phyloP scores from a whole-genome alignment of 768 basidiomycete genomes.

The Pleurotus platypus region DNA sequence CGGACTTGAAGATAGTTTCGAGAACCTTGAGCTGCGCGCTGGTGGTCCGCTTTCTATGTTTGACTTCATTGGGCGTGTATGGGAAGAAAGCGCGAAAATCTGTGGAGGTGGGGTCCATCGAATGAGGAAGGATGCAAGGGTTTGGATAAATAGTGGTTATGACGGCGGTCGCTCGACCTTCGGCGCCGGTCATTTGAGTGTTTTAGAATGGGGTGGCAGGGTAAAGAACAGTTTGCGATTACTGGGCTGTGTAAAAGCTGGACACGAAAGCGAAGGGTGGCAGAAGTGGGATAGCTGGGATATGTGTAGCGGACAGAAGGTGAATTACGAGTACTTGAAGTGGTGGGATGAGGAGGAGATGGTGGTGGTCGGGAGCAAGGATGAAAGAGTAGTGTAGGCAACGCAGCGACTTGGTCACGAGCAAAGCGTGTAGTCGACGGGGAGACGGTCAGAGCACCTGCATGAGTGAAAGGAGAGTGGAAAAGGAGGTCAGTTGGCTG shows the following conservation, averaged over 20 bases:
- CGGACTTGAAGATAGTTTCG: constrained; percentile 80
- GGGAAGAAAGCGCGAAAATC: constrained; percentile 84
- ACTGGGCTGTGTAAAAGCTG: background rate
- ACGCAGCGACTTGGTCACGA: constrained; percentile 11
- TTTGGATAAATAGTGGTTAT: constrained; percentile 24
- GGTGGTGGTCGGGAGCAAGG: constrained; percentile 9
- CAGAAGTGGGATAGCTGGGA: background rate
- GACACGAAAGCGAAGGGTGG: constrained; percentile 4
- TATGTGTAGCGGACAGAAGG: constrained; percentile 5
- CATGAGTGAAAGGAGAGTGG: constrained; percentile 19
- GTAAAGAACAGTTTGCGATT: background rate
- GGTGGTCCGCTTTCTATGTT: constrained; percentile 90
- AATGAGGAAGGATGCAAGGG: constrained; percentile 12
- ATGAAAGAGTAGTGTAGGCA: constrained; percentile 17
- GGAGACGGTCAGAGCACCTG: constrained; percentile 14
- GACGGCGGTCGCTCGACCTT: constrained; percentile 12
- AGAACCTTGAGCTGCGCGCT: constrained; percentile 85
- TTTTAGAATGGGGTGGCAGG: constrained; percentile 1
- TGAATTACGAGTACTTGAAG: constrained; percentile 10
- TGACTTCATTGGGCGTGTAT: constrained; percentile 91
- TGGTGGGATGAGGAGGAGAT: constrained; percentile 14
- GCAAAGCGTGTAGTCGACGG: constrained; percentile 7
- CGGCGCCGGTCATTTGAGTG: constrained; percentile 5
- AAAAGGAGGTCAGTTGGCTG: constrained; percentile 18
- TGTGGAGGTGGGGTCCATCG: constrained; percentile 57